Conservation (phyloP, 2,329 filamentous ascomycete genomes). For the Colletotrichum sp. region DNA sequence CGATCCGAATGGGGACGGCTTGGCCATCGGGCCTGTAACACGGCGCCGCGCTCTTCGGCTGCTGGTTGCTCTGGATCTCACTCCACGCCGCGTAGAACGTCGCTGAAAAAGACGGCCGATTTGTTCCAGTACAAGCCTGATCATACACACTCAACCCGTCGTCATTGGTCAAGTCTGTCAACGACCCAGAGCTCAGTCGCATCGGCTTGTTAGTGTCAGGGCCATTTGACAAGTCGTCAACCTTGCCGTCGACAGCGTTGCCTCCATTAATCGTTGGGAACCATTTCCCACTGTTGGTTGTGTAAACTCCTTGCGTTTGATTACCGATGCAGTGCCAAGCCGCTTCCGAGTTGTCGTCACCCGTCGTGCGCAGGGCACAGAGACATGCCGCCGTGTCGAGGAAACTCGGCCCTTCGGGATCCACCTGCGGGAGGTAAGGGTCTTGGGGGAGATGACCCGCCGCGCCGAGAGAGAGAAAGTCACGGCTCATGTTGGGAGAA, state of each 20-base stretch:
- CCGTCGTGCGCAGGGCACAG: constrained; percentile 35
- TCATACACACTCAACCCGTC: constrained; percentile 38
- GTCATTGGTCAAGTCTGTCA: constrained; percentile 17
- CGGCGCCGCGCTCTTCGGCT: constrained; percentile 40
- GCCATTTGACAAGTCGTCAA: constrained; percentile 40
- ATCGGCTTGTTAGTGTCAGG: constrained; percentile 34
- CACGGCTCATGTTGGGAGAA: background rate
- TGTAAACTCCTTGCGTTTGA: constrained; percentile 43
- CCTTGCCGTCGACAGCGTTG: constrained; percentile 26
- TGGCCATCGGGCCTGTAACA: constrained; percentile 39
- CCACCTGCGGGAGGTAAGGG: constrained; percentile 38
- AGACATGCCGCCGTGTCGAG: constrained; percentile 44
- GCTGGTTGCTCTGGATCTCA: constrained; percentile 27
- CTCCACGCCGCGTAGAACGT: constrained; percentile 40
- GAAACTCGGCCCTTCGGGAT: constrained; percentile 37
- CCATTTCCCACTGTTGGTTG: constrained; percentile 44
- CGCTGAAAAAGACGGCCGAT: constrained; percentile 44
- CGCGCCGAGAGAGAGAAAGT: background rate
- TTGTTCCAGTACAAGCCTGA: constrained; percentile 44
- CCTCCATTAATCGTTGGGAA: constrained; percentile 35
- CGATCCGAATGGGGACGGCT: constrained; percentile 44
- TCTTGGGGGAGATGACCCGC: constrained; percentile 34
- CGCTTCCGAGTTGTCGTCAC: constrained; percentile 15
- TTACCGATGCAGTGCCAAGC: constrained; percentile 52
- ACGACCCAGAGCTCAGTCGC: constrained; percentile 31